phyloP scores from a whole-genome alignment of 176 grass and related monocot genomes.

The Panicum miliaceum region DNA sequence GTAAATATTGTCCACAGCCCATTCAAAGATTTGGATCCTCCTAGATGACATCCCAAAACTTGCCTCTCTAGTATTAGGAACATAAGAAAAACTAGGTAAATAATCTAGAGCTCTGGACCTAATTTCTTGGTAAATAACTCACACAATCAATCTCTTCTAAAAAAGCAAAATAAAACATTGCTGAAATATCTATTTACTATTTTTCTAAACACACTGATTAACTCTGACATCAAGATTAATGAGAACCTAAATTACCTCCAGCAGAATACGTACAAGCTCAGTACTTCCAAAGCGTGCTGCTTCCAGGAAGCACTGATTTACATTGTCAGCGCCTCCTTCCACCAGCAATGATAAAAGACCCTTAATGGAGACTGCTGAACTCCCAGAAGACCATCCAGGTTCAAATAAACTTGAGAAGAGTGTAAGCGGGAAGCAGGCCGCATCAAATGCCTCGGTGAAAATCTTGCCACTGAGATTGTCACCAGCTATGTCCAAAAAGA shows the following conservation, averaged over 20 bases:
- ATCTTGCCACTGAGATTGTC: slow-evolving; percentile 79
- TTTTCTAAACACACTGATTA: slow-evolving; percentile 9
- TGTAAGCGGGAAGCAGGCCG: slow-evolving; percentile 83
- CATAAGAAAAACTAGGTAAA: background rate
- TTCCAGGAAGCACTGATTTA: slow-evolving; percentile 84
- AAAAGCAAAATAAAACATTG: slow-evolving; percentile 16
- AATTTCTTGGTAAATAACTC: background rate
- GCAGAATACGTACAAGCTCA: slow-evolving; percentile 81
- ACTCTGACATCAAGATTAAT: background rate
- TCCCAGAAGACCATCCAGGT: slow-evolving; percentile 81
- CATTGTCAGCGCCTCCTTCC: slow-evolving; percentile 84
- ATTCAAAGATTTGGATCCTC: slow-evolving; percentile 8
- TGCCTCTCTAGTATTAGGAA: background rate
- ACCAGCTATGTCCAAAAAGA: slow-evolving; percentile 80
- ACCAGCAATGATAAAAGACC: slow-evolving; percentile 78
- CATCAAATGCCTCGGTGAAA: slow-evolving; percentile 87
- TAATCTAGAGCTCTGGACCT: background rate
- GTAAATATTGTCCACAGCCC: background rate
- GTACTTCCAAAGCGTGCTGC: slow-evolving; percentile 87
- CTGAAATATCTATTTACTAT: background rate
- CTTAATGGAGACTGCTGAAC: slow-evolving; percentile 61
- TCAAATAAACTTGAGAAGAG: slow-evolving; percentile 89
- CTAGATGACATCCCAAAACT: background rate
- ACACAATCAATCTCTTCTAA: background rate
- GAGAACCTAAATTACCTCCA: slow-evolving; percentile 63